Evolutionary conservation across 1,139 yeast species (phyloP).

Genomic region (Meyerozyma carpophila): DNA sequence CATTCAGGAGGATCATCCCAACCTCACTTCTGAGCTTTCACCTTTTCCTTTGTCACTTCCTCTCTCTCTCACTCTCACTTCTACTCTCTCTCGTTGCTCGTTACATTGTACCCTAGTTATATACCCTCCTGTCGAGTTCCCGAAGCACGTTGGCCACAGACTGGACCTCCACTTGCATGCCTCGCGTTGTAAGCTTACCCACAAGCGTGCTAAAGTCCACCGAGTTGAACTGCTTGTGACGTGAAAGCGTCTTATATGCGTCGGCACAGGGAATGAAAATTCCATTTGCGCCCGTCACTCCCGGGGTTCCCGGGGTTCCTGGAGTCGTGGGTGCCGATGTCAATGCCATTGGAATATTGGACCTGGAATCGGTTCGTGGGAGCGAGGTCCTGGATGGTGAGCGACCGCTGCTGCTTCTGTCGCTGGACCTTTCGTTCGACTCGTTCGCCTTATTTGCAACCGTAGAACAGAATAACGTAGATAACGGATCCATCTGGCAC

Average conservation of each 20-base stretch:
- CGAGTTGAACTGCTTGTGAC: slow-evolving; percentile 69
- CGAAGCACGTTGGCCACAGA: slow-evolving; percentile 79
- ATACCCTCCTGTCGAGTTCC: slow-evolving; percentile 68
- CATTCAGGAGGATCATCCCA: no score
- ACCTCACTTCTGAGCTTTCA: no score
- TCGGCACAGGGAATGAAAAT: slow-evolving; percentile 83
- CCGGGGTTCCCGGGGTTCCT: slow-evolving; percentile 13
- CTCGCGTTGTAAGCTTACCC: slow-evolving; percentile 71
- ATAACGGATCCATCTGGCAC: slow-evolving; percentile 85
- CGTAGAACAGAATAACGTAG: slow-evolving; percentile 81
- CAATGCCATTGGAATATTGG: slow-evolving; percentile 6
- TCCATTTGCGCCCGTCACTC: slow-evolving; percentile 20
- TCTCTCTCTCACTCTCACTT: neutral
- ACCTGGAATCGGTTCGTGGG: slow-evolving; percentile 12
- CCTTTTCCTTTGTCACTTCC: no score
- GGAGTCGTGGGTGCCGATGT: slow-evolving; percentile 5
- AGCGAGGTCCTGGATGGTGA: slow-evolving; percentile 5
- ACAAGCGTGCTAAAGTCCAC: slow-evolving; percentile 73
- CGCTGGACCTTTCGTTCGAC: neutral
- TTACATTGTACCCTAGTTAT: slow-evolving; percentile 24
- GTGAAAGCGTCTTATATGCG: slow-evolving; percentile 77
- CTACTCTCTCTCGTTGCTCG: neutral
- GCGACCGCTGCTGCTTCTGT: neutral
- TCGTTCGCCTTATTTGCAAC: slow-evolving; percentile 53
- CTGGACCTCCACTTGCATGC: slow-evolving; percentile 86